phyloP scores from a whole-genome alignment of 2,329 filamentous ascomycete species.

The Blastomyces parvus region DNA sequence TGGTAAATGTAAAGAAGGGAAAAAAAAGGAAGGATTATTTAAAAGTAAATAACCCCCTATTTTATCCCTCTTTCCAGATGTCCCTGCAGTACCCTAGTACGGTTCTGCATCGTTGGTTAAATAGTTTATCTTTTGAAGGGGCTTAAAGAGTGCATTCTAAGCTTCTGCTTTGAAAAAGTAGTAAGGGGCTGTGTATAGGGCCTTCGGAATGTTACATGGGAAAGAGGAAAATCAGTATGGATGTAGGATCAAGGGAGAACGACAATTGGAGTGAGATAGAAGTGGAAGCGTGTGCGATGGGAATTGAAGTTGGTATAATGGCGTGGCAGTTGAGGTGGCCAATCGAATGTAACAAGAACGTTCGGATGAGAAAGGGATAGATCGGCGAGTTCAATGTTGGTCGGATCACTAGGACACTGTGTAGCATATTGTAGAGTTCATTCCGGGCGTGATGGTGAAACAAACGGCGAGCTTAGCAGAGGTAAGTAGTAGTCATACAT shows the following conservation, averaged over 20 bases:
- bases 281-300: neutral
- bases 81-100: conserved; percentile 60
- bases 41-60: conserved; percentile 35
- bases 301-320: neutral
- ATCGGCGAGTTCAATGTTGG: neutral
- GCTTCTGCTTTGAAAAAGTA: neutral
- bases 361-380: neutral
- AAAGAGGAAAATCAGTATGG: neutral
- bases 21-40: neutral
- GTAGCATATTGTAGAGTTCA: neutral
- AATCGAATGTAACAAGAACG: neutral
- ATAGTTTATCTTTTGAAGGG: neutral
- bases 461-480: neutral
- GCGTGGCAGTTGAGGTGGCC: neutral
- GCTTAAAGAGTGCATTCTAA: neutral
- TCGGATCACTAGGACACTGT: neutral
- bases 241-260: neutral
- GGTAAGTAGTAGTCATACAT: conserved; percentile 4
- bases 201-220: neutral
- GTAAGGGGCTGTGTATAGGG: neutral
- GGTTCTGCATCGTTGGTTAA: conserved; percentile 60
- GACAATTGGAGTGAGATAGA: neutral
- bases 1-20: conserved; percentile 10
- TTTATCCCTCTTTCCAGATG: conserved; percentile 33
- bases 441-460: neutral